phyloP scores from a whole-genome alignment of 345 rosid species.

The Microthlaspi erraticum region DNA sequence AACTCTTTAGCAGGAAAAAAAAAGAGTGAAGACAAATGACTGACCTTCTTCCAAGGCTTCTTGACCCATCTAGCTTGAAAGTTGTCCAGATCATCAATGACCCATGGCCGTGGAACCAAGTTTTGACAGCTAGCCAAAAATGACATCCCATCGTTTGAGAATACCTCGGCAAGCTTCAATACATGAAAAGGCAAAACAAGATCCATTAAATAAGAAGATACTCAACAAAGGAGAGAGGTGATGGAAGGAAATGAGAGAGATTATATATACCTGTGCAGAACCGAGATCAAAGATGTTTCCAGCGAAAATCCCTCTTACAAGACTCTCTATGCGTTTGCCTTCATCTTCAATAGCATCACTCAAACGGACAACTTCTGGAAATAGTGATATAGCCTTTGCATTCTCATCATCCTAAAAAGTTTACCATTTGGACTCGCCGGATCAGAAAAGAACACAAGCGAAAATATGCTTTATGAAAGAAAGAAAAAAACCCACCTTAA shows the following conservation, averaged over 20 bases:
- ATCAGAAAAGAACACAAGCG: slow-evolving; percentile 20
- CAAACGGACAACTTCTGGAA: slow-evolving; percentile 69
- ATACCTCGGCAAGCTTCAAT: slow-evolving; percentile 95
- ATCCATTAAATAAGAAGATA: background rate
- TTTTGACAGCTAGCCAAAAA: slow-evolving; percentile 94
- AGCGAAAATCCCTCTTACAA: slow-evolving; percentile 89
- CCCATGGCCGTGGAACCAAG: slow-evolving; percentile 94
- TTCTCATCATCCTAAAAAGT: slow-evolving; percentile 84
- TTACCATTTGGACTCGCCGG: slow-evolving; percentile 14
- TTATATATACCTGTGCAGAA: slow-evolving; percentile 80
- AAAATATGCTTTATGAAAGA: background rate
- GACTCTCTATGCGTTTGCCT: slow-evolving; percentile 67
- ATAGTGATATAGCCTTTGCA: slow-evolving; percentile 91
- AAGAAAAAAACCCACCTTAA: slow-evolving; percentile 59
- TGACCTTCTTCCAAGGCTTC: slow-evolving; percentile 95
- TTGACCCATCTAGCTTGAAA: slow-evolving; percentile 82
- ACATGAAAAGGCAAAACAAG: too few relatives aligned
- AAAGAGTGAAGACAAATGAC: slow-evolving; percentile 24
- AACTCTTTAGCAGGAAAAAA: slow-evolving; percentile 1
- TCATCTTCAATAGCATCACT: slow-evolving; percentile 79
- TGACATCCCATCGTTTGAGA: slow-evolving; percentile 96
- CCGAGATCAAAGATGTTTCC: slow-evolving; percentile 98
- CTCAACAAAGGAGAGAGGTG: background rate
- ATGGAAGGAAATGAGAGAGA: slow-evolving; percentile 7
- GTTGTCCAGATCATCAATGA: slow-evolving; percentile 83